Percentiles rank a stretch among this genome's conserved stretches.
phyloP scores from a whole-genome alignment of 345 rosid species.

The Isatis tinctoria region DNA sequence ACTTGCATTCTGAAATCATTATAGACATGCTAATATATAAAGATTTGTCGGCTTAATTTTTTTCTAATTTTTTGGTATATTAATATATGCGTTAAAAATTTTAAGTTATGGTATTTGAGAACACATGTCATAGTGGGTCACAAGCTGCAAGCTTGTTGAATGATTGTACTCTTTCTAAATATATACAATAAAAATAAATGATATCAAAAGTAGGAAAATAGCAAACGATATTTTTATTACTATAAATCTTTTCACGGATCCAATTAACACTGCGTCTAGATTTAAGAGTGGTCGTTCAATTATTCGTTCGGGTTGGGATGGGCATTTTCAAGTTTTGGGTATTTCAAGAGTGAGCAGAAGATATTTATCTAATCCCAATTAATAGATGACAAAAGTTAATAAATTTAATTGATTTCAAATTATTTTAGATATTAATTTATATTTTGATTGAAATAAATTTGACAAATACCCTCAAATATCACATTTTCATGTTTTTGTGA shows the following conservation, averaged over 20 bases:
- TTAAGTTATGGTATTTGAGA: conserved; percentile 2
- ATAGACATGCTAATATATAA: conserved; percentile 8
- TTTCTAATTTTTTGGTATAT: not conserved
- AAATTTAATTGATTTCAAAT: too few species aligned
- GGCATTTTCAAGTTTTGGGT: too few species aligned
- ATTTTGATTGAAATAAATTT: too few species aligned
- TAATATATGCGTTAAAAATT: not conserved
- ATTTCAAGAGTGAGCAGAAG: too few species aligned
- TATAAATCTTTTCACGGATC: not conserved
- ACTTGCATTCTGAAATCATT: conserved; percentile 9
- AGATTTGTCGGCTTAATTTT: not conserved
- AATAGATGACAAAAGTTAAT: too few species aligned
- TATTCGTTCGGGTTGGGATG: too few species aligned
- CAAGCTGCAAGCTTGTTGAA: conserved; percentile 9
- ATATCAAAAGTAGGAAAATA: not conserved
- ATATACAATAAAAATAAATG: not conserved
- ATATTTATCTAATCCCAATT: too few species aligned
- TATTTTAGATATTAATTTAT: too few species aligned
- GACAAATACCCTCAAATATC: too few species aligned
- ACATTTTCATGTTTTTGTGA: too few species aligned
- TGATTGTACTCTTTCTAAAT: conserved; percentile 18
- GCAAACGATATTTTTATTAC: not conserved
- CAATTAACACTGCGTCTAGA: not conserved
- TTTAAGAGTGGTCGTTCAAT: too few species aligned
- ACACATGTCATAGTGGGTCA: conserved; percentile 24